Evolutionary conservation across 2,329 filamentous ascomycete species (phyloP).

Genomic region (Trichoderma harzianum): DNA sequence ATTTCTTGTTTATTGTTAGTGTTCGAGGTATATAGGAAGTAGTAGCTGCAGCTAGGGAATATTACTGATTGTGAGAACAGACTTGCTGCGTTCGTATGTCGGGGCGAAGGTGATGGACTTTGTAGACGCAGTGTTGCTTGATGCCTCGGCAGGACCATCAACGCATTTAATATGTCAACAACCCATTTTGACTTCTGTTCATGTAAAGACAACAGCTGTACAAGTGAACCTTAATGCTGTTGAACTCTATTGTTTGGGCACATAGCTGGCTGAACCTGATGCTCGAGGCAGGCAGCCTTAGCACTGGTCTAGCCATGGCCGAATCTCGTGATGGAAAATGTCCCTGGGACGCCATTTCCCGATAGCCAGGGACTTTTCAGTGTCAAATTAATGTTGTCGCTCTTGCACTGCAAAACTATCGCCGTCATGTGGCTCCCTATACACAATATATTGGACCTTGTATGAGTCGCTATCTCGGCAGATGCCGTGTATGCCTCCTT

Average conservation of each 20-base stretch:
- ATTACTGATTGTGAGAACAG: background rate
- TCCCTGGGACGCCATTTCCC: background rate
- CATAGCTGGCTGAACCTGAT: background rate
- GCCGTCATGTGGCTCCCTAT: background rate
- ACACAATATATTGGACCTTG: background rate
- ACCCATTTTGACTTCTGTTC: background rate
- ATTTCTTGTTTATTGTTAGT: background rate
- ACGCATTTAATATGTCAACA: background rate
- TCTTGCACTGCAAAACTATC: background rate
- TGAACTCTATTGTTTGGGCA: background rate
- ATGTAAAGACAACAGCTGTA: background rate
- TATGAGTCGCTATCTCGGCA: background rate
- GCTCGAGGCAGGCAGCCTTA: background rate
- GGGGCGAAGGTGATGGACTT: rapidly evolving
- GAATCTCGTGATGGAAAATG: background rate
- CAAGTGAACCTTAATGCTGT: background rate
- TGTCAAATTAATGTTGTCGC: background rate
- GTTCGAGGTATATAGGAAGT: background rate
- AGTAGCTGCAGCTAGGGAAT: background rate
- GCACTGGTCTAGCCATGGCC: background rate
- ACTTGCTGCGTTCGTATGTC: rapidly evolving
- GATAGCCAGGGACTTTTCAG: background rate
- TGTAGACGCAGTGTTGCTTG: background rate
- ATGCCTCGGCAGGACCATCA: background rate
- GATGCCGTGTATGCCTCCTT: background rate